Conservation (phyloP, 345 rosid genomes). For the Heritiera fomes region DNA sequence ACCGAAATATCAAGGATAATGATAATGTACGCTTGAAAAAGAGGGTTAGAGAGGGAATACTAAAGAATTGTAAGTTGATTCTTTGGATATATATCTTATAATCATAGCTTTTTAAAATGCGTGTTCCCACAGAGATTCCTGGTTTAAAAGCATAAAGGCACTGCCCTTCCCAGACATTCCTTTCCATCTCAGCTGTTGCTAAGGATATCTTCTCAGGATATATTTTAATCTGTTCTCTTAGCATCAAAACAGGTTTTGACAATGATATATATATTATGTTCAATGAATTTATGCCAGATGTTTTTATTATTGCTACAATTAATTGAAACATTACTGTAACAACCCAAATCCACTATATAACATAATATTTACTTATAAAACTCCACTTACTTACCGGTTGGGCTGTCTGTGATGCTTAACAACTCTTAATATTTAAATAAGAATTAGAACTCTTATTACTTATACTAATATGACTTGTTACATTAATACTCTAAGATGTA, state of each 20-base stretch:
- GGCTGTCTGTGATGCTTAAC: too few relatives aligned
- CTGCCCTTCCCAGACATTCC: slow-evolving; percentile 1
- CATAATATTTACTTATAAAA: too few relatives aligned
- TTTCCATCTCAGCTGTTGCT: neutral
- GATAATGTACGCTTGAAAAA: slow-evolving; percentile 29
- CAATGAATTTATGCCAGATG: neutral
- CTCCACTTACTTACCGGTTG: too few relatives aligned
- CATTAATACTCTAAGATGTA: too few relatives aligned
- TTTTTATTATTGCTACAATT: too few relatives aligned
- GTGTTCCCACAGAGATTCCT: slow-evolving; percentile 24
- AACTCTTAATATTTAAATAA: too few relatives aligned
- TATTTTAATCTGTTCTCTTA: neutral
- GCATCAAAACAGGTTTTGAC: neutral
- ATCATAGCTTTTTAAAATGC: slow-evolving; percentile 17
- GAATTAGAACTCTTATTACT: too few relatives aligned
- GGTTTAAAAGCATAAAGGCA: slow-evolving; percentile 11
- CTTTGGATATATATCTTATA: slow-evolving; percentile 19
- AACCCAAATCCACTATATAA: too few relatives aligned
- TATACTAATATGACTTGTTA: too few relatives aligned
- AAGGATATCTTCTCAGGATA: neutral
- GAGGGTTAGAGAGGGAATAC: neutral
- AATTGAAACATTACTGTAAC: too few relatives aligned
- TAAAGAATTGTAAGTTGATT: slow-evolving; percentile 6
- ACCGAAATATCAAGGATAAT: slow-evolving; percentile 28
- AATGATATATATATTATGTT: neutral